Evolutionary conservation across 306 rosid genomes (phyloP).

Genomic region (Vigna angularis): DNA sequence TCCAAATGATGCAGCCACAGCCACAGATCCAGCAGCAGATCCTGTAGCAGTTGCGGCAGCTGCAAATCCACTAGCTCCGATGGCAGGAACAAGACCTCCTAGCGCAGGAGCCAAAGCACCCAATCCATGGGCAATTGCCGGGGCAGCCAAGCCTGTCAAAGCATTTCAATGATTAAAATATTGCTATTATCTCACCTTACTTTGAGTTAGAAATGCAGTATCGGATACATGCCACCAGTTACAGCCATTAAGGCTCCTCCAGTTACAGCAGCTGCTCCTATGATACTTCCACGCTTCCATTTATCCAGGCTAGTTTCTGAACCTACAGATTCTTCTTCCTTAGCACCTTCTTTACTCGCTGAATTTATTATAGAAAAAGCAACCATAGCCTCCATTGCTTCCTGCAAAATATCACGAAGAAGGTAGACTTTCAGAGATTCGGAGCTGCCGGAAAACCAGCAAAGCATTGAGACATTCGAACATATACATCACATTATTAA

Average conservation of each 20-base stretch:
- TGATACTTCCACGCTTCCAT: slow-evolving; percentile 91
- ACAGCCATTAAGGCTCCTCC: slow-evolving; percentile 94
- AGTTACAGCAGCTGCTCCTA: slow-evolving; percentile 95
- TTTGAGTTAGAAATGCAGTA: slow-evolving; percentile 29
- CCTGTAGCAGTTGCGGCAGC: slow-evolving; percentile 97
- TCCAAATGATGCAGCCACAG: slow-evolving; percentile 98
- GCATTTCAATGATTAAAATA: slow-evolving; percentile 35
- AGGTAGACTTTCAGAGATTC: slow-evolving; percentile 26
- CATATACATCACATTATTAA: slow-evolving; percentile 26
- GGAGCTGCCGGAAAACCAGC: slow-evolving; percentile 21
- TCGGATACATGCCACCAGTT: slow-evolving; percentile 77
- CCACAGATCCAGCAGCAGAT: slow-evolving; percentile 87
- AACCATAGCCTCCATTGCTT: slow-evolving; percentile 89
- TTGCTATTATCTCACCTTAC: slow-evolving; percentile 29
- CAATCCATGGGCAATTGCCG: slow-evolving; percentile 95
- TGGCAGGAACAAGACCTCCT: slow-evolving; percentile 77
- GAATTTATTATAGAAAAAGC: slow-evolving; percentile 81
- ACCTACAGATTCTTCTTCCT: slow-evolving; percentile 51
- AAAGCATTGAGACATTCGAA: slow-evolving; percentile 23
- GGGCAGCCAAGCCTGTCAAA: slow-evolving; percentile 91
- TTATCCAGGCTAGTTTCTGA: slow-evolving; percentile 68
- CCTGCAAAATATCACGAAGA: slow-evolving; percentile 56
- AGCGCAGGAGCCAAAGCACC: slow-evolving; percentile 92
- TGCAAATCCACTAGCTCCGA: slow-evolving; percentile 89
- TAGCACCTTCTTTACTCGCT: slow-evolving; percentile 48